A percentile compares a stretch with the other conserved stretches of the same genome.
Evolutionary conservation across 2,329 filamentous ascomycete species (phyloP).

Genomic region (Elsinoe arachidis): DNA sequence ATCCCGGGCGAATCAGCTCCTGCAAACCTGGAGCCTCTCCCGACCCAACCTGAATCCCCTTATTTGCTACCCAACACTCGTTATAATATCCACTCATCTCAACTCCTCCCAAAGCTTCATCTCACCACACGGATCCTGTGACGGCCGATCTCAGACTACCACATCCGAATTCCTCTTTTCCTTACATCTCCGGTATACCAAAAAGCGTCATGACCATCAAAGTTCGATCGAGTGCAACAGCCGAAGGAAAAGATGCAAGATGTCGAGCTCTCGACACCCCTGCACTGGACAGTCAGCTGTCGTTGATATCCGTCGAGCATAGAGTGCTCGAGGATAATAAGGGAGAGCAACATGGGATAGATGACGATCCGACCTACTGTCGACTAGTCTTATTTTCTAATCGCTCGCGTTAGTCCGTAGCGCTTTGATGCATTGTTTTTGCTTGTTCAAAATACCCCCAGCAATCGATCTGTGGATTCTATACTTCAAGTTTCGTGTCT

Average conservation of each 20-base stretch:
- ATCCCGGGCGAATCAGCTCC: too few species aligned
- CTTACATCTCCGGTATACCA: background rate
- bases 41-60: background rate
- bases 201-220: slow-evolving; percentile 11
- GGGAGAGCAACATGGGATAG: background rate
- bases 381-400: slow-evolving; percentile 13
- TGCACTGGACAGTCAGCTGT: background rate
- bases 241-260: background rate
- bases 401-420: slow-evolving; percentile 9
- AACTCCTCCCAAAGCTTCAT: background rate
- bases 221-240: background rate
- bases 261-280: background rate
- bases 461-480: slow-evolving; percentile 14
- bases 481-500: background rate
- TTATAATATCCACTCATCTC: slow-evolving; percentile 9
- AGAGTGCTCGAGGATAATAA: background rate
- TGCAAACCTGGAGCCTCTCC: background rate
- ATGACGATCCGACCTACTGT: slow-evolving; percentile 10
- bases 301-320: background rate
- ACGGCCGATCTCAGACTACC: background rate
- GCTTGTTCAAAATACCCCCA: slow-evolving; percentile 12
- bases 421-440: slow-evolving; percentile 12
- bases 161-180: background rate
- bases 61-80: slow-evolving; percentile 8
- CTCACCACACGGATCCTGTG: background rate